These are phyloP conservation scores for Fusarium udum DNA, from an alignment of 2,329 filamentous ascomycete genomes.

Conservation along the genomic window DNA sequence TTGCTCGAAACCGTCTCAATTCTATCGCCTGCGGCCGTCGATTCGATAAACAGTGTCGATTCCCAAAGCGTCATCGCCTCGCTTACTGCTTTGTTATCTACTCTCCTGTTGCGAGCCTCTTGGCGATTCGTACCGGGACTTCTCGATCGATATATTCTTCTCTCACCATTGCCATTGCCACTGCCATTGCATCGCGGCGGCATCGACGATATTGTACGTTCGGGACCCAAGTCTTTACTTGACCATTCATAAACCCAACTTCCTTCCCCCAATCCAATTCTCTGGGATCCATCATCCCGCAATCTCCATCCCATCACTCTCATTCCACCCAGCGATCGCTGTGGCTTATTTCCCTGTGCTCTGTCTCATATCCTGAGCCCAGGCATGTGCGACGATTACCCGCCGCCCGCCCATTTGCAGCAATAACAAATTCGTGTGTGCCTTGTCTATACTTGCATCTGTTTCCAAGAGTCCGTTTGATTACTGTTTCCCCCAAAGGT, in stretches of 20 bases:
- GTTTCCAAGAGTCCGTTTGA: constrained; percentile 22
- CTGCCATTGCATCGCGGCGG: background rate
- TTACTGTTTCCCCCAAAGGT: constrained; percentile 23
- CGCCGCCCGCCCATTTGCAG: constrained; percentile 12
- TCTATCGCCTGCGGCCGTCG: constrained; percentile 14
- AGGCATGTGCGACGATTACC: constrained; percentile 39
- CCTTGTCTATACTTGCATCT: constrained; percentile 17
- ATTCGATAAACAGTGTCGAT: constrained; percentile 32
- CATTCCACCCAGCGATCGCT: constrained; percentile 20
- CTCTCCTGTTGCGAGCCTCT: background rate
- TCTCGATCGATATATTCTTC: constrained; percentile 3
- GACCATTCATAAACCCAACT: constrained; percentile 20
- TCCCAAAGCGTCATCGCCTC: background rate
- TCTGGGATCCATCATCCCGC: constrained; percentile 3
- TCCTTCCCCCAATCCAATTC: background rate
- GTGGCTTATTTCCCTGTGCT: constrained; percentile 29
- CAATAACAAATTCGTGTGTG: constrained; percentile 37
- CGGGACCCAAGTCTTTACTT: constrained; percentile 7
- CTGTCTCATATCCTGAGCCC: constrained; percentile 20
- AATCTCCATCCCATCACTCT: constrained; percentile 13
- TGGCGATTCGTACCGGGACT: background rate
- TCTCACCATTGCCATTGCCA: background rate
- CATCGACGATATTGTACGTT: constrained; percentile 16
- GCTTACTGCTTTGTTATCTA: background rate
- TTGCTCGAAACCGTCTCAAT: constrained; percentile 3